Evolutionary conservation across 768 basidiomycete genomes (phyloP), one percentile per base, ranked within the genome.

Genomic region (Tephrocybe sp.): DNA sequence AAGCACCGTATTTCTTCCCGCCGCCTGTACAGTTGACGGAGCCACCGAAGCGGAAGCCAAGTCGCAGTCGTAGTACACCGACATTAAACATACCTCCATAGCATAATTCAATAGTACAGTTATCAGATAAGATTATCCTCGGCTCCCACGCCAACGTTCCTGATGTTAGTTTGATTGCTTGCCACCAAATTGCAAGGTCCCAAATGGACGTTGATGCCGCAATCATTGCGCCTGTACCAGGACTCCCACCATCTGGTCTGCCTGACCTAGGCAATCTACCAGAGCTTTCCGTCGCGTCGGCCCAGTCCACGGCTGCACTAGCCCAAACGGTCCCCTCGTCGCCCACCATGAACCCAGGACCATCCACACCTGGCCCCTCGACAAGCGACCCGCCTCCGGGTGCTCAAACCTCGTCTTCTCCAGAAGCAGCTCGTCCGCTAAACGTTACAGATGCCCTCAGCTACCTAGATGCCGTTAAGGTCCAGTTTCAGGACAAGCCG

Each of bases 391-490:
- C 67, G 18, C 60, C 63, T 47, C 39, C 60, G 44, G 60, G 46
- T 30, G 52, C 60, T 24, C 67, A 69, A 25, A 69, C 60, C 39
- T 69, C 71, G 1, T 64, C 73, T 1, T 27, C 43, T 0, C 48
- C 48, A 39, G 76, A 76, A 35, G 56, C 63, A n/a, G 66, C 60
- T 18, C 73, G 92, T 16, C 89, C 89, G 27, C 76, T 96, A 64
- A 94, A 96, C 63, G 93, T 96, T 58, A 88, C 89, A 31, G 93
- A 97, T 70, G 93, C 93, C 26, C 79, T 97, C 68, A 87, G 85
- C 61, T 97, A 97, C 62, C 83, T 97, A 57, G 93, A 97, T 66
- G 90, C 91, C 22, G 93, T 97, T 72, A 97, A 96, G 75, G 77
- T 82, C 35, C 89, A 93, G 72, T 97, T 96, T 66, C 78, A 83